A percentile compares a stretch with the other conserved stretches of the same genome.
These are phyloP conservation scores for Fusarium denticulatum DNA, from an alignment of 2,329 filamentous ascomycete species.

Conservation along the genomic window DNA sequence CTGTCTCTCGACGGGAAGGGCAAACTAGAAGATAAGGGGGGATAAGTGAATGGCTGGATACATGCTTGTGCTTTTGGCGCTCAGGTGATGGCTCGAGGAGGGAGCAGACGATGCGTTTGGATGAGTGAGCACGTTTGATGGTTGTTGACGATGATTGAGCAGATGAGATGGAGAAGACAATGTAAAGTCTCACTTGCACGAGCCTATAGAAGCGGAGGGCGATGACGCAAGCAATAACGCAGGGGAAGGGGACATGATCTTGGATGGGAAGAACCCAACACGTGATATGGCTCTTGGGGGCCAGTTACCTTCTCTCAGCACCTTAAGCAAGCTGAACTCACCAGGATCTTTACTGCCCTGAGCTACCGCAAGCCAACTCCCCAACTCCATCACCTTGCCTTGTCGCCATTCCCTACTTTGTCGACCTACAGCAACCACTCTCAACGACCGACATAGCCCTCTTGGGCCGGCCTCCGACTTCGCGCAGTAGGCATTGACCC, in stretches of 20 bases:
- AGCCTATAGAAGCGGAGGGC: no score
- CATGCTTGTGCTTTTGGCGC: neutral
- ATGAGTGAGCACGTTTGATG: neutral
- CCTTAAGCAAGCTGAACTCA: neutral
- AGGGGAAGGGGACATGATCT: neutral
- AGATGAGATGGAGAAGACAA: neutral
- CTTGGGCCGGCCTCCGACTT: neutral
- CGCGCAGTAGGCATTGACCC: neutral
- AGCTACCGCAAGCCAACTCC: neutral
- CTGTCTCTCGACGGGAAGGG: neutral
- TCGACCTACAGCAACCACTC: neutral
- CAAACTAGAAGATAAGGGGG: no score
- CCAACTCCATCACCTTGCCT: neutral
- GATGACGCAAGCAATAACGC: neutral
- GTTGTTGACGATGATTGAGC: neutral
- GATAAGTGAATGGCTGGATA: neutral
- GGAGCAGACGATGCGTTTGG: neutral
- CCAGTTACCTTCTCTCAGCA: neutral
- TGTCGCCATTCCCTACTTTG: neutral
- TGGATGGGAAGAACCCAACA: neutral
- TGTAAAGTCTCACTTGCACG: rapidly evolving
- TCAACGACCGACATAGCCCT: neutral
- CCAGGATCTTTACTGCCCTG: no score
- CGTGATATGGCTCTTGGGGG: neutral
- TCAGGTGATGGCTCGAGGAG: no score